phyloP scores from a whole-genome alignment of 345 rosid genomes.

The Rhizophora apiculata region DNA sequence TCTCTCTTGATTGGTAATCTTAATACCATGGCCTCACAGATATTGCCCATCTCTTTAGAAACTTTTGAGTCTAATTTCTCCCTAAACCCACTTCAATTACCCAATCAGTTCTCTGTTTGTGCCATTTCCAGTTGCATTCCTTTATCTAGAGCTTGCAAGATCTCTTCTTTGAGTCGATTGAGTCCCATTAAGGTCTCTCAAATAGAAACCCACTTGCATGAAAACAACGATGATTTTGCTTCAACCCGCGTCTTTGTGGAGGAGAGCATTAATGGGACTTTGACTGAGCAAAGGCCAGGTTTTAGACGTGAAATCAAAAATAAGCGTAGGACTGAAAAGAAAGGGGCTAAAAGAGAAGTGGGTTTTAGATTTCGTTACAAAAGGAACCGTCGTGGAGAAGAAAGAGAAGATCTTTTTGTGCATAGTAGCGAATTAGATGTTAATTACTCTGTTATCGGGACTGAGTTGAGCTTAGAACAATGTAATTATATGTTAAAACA shows the following conservation, averaged over 20 bases:
- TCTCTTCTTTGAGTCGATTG: conserved; percentile 36
- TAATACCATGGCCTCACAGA: conserved; percentile 50
- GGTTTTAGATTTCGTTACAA: conserved; percentile 29
- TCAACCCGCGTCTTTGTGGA: conserved; percentile 14
- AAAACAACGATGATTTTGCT: conserved; percentile 19
- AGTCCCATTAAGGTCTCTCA: conserved; percentile 38
- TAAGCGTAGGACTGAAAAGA: conserved; percentile 21
- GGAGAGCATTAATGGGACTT: conserved; percentile 13
- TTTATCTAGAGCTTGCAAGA: conserved; percentile 28
- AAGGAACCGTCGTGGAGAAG: conserved; percentile 29
- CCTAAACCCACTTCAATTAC: conserved; percentile 35
- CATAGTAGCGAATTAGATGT: conserved; percentile 49
- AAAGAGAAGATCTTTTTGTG: conserved; percentile 36
- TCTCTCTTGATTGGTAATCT: neutral
- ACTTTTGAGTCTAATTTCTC: conserved; percentile 45
- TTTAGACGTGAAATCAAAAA: conserved; percentile 20
- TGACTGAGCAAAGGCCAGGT: conserved; percentile 23
- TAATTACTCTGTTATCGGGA: conserved; percentile 41
- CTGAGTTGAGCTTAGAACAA: conserved; percentile 46
- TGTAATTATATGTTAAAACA: conserved; percentile 61
- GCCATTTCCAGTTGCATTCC: conserved; percentile 30
- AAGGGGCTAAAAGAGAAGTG: conserved; percentile 29
- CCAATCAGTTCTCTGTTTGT: conserved; percentile 36
- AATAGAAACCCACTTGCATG: conserved; percentile 34
- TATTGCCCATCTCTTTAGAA: conserved; percentile 41